These are phyloP conservation scores for Trichoderma parareesei DNA, from an alignment of 495 filamentous ascomycete species.

Conservation along the genomic window DNA sequence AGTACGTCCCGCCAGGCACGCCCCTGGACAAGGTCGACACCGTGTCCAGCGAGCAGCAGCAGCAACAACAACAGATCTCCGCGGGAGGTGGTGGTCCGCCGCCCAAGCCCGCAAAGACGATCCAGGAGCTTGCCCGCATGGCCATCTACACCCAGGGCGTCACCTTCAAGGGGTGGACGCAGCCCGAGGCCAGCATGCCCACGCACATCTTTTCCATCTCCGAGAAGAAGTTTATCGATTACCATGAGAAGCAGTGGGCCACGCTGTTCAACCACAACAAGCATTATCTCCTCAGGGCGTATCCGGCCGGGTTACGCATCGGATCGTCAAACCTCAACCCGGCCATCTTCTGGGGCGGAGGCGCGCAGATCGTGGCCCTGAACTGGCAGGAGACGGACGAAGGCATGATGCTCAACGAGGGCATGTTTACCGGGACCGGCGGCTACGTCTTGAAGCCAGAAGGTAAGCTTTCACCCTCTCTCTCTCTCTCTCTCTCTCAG, in stretches of 20 bases:
- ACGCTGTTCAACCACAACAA: constrained; percentile 76
- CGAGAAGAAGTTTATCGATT: constrained; percentile 65
- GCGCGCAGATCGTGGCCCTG: constrained; percentile 84
- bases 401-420: constrained; percentile 93
- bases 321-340: constrained; percentile 82
- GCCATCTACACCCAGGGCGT: constrained; percentile 78
- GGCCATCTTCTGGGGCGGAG: constrained; percentile 73
- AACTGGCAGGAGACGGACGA: constrained; percentile 92
- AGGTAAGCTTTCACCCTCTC: constrained; percentile 25
- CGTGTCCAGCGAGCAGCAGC: constrained; percentile 10
- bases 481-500: not conserved
- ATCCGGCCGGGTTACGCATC: constrained; percentile 75
- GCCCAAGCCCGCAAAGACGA: constrained; percentile 55
- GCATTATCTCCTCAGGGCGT: constrained; percentile 78
- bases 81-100: constrained; percentile 17
- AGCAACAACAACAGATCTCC: not conserved
- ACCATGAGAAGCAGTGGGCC: constrained; percentile 51
- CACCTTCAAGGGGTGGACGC: constrained; percentile 62
- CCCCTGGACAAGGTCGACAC: constrained; percentile 19
- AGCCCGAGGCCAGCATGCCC: constrained; percentile 57
- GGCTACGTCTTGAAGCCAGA: constrained; percentile 83
- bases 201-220: constrained; percentile 84
- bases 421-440: constrained; percentile 72
- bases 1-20: constrained; percentile 49
- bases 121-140: constrained; percentile 61